A percentile compares a stretch with the other conserved stretches of the same genome.
phyloP scores from a whole-genome alignment of 1,139 yeast species.

The Hyphopichia buzzinii region DNA sequence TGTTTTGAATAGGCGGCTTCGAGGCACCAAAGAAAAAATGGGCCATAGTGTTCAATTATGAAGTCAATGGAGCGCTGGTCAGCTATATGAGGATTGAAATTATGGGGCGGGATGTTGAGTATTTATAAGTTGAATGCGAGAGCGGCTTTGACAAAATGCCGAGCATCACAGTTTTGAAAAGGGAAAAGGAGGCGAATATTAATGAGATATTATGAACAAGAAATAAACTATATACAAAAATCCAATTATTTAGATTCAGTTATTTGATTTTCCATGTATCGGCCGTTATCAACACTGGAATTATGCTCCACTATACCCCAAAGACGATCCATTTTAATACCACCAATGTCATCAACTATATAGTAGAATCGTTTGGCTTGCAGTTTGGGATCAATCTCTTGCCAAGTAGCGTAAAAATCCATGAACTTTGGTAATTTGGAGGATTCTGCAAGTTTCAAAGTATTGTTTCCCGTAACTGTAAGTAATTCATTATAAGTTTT shows the following conservation, averaged over 20 bases:
- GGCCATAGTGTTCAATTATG: too few species aligned
- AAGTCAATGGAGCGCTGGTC: too few species aligned
- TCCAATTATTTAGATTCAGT: background rate
- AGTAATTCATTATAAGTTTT: slow-evolving; percentile 62
- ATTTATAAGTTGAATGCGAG: too few species aligned
- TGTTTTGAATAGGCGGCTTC: background rate
- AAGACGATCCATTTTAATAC: slow-evolving; percentile 76
- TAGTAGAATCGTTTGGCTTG: slow-evolving; percentile 45
- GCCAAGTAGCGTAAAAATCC: slow-evolving; percentile 64
- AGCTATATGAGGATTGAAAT: too few species aligned
- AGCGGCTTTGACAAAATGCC: too few species aligned
- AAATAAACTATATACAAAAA: too few species aligned
- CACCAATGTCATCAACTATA: slow-evolving; percentile 74
- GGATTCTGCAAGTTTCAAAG: slow-evolving; percentile 36
- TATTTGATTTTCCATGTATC: slow-evolving; percentile 31
- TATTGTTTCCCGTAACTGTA: slow-evolving; percentile 41
- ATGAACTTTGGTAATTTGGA: slow-evolving; percentile 25
- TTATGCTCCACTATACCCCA: slow-evolving; percentile 78
- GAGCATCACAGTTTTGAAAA: too few species aligned
- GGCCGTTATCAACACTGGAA: slow-evolving; percentile 65
- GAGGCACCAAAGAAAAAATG: slow-evolving; percentile 1
- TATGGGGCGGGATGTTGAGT: too few species aligned
- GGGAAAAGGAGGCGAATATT: background rate
- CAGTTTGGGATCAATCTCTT: slow-evolving; percentile 37
- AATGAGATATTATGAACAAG: background rate